phyloP scores from a whole-genome alignment of 164 flowering plant genomes.

The Vitis riparia region DNA sequence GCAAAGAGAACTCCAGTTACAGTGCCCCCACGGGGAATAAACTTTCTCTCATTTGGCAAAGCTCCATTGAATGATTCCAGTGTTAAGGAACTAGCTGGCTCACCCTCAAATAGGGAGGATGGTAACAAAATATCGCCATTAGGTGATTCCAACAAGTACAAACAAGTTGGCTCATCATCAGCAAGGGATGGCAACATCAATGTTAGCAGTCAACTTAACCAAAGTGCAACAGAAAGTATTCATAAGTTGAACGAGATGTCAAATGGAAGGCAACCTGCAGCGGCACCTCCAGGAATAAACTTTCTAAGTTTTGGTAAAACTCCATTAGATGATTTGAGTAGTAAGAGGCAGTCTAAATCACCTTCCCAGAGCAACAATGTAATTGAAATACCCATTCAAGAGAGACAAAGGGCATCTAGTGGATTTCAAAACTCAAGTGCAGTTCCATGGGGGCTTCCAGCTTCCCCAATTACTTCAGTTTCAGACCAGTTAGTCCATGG shows the following conservation, averaged over 20 bases:
- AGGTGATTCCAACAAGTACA: background rate
- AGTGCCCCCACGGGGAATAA: constrained; percentile 39
- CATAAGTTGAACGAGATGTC: background rate
- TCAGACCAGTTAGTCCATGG: constrained; percentile 11
- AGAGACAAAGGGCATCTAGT: constrained; percentile 14
- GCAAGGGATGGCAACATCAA: background rate
- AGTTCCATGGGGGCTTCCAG: constrained; percentile 10
- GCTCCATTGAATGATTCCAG: constrained; percentile 11
- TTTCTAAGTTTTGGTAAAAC: constrained; percentile 9
- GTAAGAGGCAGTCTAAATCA: constrained; percentile 4
- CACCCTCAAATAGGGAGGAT: background rate
- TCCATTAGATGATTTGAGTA: constrained; percentile 3
- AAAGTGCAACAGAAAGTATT: background rate
- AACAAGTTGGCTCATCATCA: constrained; percentile 4
- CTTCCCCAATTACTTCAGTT: constrained; percentile 16
- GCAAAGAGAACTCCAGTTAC: constrained; percentile 16
- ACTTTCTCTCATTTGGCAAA: constrained; percentile 44
- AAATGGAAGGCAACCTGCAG: background rate
- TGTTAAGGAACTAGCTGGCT: constrained; percentile 8
- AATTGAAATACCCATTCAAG: constrained; percentile 7
- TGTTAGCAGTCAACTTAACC: constrained; percentile 3
- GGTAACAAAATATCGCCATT: background rate
- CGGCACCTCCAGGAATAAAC: constrained; percentile 9
- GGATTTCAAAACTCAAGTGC: constrained; percentile 18
- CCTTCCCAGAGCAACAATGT: constrained; percentile 3